These are phyloP conservation scores for Acacia crassicarpa DNA, from an alignment of 306 rosid species.

Conservation along the genomic window DNA sequence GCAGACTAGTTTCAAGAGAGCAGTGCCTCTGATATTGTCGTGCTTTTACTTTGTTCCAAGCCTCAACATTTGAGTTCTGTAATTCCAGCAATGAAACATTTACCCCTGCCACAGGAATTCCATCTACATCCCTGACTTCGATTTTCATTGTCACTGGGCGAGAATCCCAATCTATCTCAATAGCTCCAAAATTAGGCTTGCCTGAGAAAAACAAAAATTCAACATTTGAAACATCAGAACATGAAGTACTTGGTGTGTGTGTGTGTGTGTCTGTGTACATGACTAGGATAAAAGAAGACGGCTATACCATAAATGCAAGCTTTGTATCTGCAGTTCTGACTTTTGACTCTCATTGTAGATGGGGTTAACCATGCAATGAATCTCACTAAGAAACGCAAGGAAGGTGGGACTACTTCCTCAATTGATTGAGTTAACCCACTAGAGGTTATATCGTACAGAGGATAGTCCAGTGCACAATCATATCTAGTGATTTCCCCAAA, in stretches of 20 bases:
- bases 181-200: conserved; percentile 76
- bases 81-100: conserved; percentile 42
- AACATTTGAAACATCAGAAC: conserved; percentile 32
- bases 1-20: conserved; percentile 62
- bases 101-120: conserved; percentile 46
- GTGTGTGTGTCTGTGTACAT: background rate
- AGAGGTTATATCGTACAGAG: conserved; percentile 76
- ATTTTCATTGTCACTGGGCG: conserved; percentile 54
- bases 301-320: conserved; percentile 71
- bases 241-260: conserved; percentile 9
- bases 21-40: conserved; percentile 51
- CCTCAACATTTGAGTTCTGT: conserved; percentile 41
- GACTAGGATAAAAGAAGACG: conserved; percentile 11
- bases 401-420: conserved; percentile 56
- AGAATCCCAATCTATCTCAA: conserved; percentile 74
- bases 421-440: conserved; percentile 82
- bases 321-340: conserved; percentile 58
- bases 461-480: conserved; percentile 75
- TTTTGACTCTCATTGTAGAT: conserved; percentile 72
- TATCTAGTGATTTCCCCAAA: conserved; percentile 79
- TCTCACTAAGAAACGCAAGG: conserved; percentile 53
- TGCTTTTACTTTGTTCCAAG: conserved; percentile 19
- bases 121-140: conserved; percentile 59
- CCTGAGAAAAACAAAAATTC: conserved; percentile 43
- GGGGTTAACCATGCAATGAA: conserved; percentile 67